Base-by-base conservation (phyloP, 176 grass and related monocot species). In the Thalia dealbata region DNA sequence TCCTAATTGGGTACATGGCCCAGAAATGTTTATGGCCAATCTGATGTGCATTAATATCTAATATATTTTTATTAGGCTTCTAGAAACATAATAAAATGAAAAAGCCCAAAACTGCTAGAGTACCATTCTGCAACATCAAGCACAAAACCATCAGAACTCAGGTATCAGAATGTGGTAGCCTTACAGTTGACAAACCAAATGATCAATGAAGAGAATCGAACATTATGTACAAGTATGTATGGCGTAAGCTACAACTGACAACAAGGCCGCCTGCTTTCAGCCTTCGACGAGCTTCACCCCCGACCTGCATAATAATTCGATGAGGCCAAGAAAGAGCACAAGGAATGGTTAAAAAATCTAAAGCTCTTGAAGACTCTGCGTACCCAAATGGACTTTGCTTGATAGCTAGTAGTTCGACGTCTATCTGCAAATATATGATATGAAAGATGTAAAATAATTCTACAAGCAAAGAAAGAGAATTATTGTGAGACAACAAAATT, bases 251-350 rank as follows among this genome's bases (percentile, higher is more conserved):
- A 64, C 1, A 30, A n/a, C 29, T 32, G 27, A 66, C 10, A 25
- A 26, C 7, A 23, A 24, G 67, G 42, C 15, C 67, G 75, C 78
- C 44, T 50, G 83, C n/a, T 86, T 11, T 81, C 84, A 97, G 78
- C 93, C 93, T 92, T 92, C 93, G 70, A 92, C 30, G 51, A 97
- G 79, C 84, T 97, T 97, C 76, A 84, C 87, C 44, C 85, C 69
- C 56, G 85, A 90, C 81, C 93, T 97, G 82, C 23, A 78, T 59
- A 82, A 78, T 66, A 68, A 15, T 72, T 63, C 29, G 25, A 80
- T 52, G 48, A 14, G 41, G 65, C 67, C 67, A 23, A 75, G 28
- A 43, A 21, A 32, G 18, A 60, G 29, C 11, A 3, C 18, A 22
- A 44, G 51, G 41, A 65, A 4, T 15, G 26, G 9, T 52, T 23